Conservation (phyloP, 805 yeast genomes). For the Kodamaea fukazawae region DNA sequence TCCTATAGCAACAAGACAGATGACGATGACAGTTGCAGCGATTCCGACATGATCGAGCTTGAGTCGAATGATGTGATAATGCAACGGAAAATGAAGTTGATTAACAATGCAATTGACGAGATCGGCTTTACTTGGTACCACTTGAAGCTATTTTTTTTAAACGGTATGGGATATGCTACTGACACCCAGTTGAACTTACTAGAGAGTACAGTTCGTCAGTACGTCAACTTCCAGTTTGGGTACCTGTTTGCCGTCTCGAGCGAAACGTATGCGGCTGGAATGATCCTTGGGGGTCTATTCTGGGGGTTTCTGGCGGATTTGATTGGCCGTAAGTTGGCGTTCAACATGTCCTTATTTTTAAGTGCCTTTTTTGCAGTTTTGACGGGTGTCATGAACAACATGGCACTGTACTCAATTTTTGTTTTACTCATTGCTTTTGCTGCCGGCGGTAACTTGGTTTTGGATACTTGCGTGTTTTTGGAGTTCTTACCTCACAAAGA, state of each 20-base stretch:
- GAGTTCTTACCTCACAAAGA: constrained; percentile 51
- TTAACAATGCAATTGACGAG: constrained; percentile 33
- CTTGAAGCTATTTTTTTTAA: constrained; percentile 31
- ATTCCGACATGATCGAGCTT: constrained; percentile 14
- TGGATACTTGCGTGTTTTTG: constrained; percentile 52
- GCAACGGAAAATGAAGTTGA: constrained; percentile 24
- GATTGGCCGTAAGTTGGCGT: constrained; percentile 19
- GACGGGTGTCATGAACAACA: constrained; percentile 50
- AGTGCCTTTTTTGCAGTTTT: constrained; percentile 51
- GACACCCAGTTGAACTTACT: constrained; percentile 50
- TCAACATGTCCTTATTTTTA: constrained; percentile 40
- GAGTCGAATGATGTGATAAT: constrained; percentile 15
- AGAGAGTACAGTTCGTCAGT: constrained; percentile 46
- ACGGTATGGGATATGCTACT: constrained; percentile 39
- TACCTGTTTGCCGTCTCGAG: constrained; percentile 42
- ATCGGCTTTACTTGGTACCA: constrained; percentile 50
- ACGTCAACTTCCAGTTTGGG: constrained; percentile 48
- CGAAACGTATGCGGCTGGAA: constrained; percentile 37
- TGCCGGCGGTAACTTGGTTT: constrained; percentile 57
- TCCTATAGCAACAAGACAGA: no score
- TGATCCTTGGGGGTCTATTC: constrained; percentile 49
- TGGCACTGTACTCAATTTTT: constrained; percentile 50
- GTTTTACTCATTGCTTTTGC: constrained; percentile 44
- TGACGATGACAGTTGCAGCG: constrained; percentile 1
- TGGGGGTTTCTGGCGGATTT: constrained; percentile 53